These are phyloP conservation scores for Talaromyces sp. DNA, from an alignment of 2,329 filamentous ascomycete genomes.

Conservation along the genomic window DNA sequence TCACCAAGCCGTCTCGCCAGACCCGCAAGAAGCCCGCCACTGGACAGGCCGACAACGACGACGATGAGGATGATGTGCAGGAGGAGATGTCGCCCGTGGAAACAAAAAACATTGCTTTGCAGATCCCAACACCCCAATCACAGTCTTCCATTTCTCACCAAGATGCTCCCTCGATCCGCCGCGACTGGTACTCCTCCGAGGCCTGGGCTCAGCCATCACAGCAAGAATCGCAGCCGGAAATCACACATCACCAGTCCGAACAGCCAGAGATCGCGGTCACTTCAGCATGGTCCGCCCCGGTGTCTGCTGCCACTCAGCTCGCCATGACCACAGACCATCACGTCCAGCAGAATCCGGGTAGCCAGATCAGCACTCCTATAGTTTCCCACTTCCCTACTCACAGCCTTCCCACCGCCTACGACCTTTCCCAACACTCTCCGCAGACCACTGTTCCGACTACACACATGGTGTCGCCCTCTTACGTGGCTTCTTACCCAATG, in stretches of 20 bases:
- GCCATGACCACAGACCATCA: slow-evolving; percentile 4
- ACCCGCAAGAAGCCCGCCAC: slow-evolving; percentile 35
- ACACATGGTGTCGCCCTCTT: slow-evolving; percentile 7
- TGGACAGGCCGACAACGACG: slow-evolving; percentile 7
- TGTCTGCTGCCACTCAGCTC: slow-evolving; percentile 3
- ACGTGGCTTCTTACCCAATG: slow-evolving; percentile 8
- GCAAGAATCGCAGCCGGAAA: not conserved
- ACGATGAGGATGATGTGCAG: slow-evolving; percentile 13
- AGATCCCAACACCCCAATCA: slow-evolving; percentile 7
- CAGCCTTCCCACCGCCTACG: slow-evolving; percentile 21
- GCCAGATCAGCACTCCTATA: slow-evolving; percentile 17
- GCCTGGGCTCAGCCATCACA: slow-evolving; percentile 7
- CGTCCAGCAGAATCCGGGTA: not conserved
- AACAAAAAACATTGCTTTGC: not conserved
- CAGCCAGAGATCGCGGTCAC: slow-evolving; percentile 1
- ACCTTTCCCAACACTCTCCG: slow-evolving; percentile 18
- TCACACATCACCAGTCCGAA: not conserved
- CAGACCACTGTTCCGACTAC: not conserved
- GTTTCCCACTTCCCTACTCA: slow-evolving; percentile 17
- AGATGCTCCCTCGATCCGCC: not conserved
- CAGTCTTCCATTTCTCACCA: not conserved
- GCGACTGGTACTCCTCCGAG: slow-evolving; percentile 10
- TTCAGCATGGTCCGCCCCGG: slow-evolving; percentile 4
- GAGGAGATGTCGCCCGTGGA: slow-evolving; percentile 17
- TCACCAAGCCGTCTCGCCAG: slow-evolving; percentile 42